Evolutionary conservation across 768 basidiomycete genomes (phyloP).

Genomic region (Lactarius tabidus): DNA sequence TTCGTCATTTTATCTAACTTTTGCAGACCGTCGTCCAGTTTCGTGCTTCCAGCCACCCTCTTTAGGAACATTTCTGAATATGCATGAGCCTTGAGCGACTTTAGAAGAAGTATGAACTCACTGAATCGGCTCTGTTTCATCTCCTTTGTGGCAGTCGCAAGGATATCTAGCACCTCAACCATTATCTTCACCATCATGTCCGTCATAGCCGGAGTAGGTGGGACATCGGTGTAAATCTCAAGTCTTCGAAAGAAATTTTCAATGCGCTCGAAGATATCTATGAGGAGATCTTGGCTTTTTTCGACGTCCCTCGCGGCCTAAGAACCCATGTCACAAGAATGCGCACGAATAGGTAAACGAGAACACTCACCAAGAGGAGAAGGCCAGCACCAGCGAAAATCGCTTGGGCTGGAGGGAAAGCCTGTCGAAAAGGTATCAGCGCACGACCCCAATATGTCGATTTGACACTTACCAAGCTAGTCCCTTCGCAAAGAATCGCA

Average conservation of each 20-base stretch:
- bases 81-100: not conserved
- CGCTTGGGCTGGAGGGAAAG: not conserved
- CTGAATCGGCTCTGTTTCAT: not conserved
- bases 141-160: not conserved
- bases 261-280: not conserved
- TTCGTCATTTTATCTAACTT: not conserved
- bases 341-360: not conserved
- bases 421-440: not conserved
- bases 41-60: not conserved
- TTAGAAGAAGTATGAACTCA: not conserved
- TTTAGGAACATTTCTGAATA: not conserved
- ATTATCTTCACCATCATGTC: not conserved
- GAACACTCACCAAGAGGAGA: not conserved
- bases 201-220: not conserved
- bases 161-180: not conserved
- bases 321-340: not conserved
- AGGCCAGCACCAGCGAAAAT: not conserved
- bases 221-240: not conserved
- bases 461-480: not conserved
- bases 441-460: not conserved
- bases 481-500: not conserved
- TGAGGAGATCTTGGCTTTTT: not conserved
- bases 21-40: not conserved
- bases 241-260: not conserved
- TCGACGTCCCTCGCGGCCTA: not conserved